These are phyloP conservation scores for Stipa capillata DNA, from an alignment of 176 grass and related monocot species.

Conservation along the genomic window DNA sequence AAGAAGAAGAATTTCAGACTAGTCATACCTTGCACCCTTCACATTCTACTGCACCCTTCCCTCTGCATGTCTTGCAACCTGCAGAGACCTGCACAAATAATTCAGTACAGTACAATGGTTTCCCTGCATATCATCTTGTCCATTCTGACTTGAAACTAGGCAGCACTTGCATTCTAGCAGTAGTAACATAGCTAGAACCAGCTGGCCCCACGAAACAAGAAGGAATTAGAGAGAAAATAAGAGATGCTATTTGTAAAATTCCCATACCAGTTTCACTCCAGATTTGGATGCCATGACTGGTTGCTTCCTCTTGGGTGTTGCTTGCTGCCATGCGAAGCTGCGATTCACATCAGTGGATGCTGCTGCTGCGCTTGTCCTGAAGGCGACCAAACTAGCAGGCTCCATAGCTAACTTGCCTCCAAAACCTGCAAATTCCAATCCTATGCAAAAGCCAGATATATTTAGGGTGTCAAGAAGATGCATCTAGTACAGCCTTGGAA, in stretches of 20 bases:
- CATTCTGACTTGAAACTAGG: not conserved
- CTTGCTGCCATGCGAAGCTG: not conserved
- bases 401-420: not conserved
- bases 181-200: not conserved
- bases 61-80: slow-evolving; percentile 61
- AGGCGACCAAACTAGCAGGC: not conserved
- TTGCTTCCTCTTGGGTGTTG: not conserved
- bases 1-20: not conserved
- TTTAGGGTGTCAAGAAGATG: not conserved
- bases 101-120: not conserved
- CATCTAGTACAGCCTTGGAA: not conserved
- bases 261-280: not conserved
- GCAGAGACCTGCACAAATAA: slow-evolving; percentile 23
- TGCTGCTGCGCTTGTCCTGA: not conserved
- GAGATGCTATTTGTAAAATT: not conserved
- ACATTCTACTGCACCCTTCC: slow-evolving; percentile 83
- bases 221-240: too few species aligned
- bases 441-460: not conserved
- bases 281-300: not conserved
- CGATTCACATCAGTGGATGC: not conserved
- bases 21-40: slow-evolving; percentile 67
- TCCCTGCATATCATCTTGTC: not conserved
- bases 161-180: not conserved
- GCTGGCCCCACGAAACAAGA: not conserved
- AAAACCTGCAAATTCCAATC: not conserved